A percentile compares a stretch with the other conserved stretches of the same genome.
These are phyloP conservation scores for Diplodia scrobiculata DNA, from an alignment of 2,329 filamentous ascomycete genomes.

Conservation along the genomic window DNA sequence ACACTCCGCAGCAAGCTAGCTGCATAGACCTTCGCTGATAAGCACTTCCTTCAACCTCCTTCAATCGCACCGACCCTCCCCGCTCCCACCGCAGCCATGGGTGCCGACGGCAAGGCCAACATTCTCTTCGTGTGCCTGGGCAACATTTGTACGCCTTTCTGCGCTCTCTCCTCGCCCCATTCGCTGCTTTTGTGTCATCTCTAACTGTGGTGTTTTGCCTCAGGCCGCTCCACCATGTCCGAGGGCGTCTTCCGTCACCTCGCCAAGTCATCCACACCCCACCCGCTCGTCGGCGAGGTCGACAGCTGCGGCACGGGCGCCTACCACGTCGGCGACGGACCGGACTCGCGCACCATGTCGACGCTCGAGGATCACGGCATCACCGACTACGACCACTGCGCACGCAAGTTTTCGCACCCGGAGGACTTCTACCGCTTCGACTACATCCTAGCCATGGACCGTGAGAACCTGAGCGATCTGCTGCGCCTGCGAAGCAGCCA, in stretches of 20 bases:
- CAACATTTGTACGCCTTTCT: constrained; percentile 73
- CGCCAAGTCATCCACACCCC: constrained; percentile 49
- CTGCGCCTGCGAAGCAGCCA: constrained; percentile 59
- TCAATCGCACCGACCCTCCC: not conserved
- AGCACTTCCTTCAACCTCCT: no score
- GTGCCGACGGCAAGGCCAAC: constrained; percentile 52
- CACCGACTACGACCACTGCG: constrained; percentile 72
- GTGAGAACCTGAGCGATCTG: constrained; percentile 73
- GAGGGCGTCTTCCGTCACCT: constrained; percentile 86
- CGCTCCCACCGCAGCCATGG: constrained; percentile 4
- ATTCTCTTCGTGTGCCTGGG: constrained; percentile 95
- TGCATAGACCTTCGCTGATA: not conserved
- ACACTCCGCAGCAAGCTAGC: not conserved
- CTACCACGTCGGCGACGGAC: constrained; percentile 76
- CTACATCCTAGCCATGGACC: constrained; percentile 95
- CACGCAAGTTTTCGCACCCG: constrained; percentile 67
- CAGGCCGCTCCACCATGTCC: constrained; percentile 82
- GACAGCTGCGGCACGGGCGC: constrained; percentile 90
- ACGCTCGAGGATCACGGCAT: constrained; percentile 76
- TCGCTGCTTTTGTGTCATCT: constrained; percentile 41
- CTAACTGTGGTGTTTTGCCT: not conserved
- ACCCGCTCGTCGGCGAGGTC: constrained; percentile 64
- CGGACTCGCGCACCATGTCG: constrained; percentile 80
- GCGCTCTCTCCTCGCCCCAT: not conserved
- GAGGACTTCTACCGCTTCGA: constrained; percentile 84